phyloP scores from a whole-genome alignment of 805 yeast species.

The Suhomyces vadensis region DNA sequence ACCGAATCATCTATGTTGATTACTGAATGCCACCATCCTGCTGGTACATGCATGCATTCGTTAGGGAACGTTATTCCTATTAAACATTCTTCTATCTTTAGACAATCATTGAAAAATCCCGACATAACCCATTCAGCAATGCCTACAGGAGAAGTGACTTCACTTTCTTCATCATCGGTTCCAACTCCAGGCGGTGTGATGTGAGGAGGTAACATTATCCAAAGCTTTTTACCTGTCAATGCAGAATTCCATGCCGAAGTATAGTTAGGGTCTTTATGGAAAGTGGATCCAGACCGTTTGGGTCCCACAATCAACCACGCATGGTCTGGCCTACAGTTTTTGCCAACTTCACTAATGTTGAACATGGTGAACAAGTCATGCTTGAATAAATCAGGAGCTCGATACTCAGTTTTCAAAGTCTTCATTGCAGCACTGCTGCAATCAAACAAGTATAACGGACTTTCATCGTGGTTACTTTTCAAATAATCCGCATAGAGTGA shows the following conservation, averaged over 20 bases:
- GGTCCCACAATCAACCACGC: conserved; percentile 93
- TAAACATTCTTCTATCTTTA: conserved; percentile 54
- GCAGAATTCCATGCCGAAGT: conserved; percentile 92
- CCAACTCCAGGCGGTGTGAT: conserved; percentile 83
- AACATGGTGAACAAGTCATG: conserved; percentile 65
- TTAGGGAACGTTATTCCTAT: conserved; percentile 79
- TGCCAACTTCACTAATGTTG: conserved; percentile 18
- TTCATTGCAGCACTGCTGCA: conserved; percentile 71
- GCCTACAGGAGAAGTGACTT: conserved; percentile 90
- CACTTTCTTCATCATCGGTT: conserved; percentile 74
- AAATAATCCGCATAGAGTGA: conserved; percentile 62
- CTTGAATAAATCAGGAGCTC: conserved; percentile 53
- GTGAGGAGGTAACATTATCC: conserved; percentile 87
- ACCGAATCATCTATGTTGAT: conserved; percentile 81
- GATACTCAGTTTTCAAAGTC: conserved; percentile 53
- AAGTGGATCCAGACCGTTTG: conserved; percentile 78
- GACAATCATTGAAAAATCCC: conserved; percentile 75
- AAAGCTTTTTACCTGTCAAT: conserved; percentile 70
- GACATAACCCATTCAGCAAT: conserved; percentile 87
- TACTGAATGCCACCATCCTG: conserved; percentile 98
- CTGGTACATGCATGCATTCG: conserved; percentile 85
- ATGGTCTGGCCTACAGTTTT: conserved; percentile 76
- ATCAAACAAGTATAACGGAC: conserved; percentile 84
- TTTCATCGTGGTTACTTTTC: conserved; percentile 66
- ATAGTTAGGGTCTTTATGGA: conserved; percentile 90